Evolutionary conservation across 495 filamentous ascomycete species (phyloP).

Genomic region (Penicillium dipodomyicola): DNA sequence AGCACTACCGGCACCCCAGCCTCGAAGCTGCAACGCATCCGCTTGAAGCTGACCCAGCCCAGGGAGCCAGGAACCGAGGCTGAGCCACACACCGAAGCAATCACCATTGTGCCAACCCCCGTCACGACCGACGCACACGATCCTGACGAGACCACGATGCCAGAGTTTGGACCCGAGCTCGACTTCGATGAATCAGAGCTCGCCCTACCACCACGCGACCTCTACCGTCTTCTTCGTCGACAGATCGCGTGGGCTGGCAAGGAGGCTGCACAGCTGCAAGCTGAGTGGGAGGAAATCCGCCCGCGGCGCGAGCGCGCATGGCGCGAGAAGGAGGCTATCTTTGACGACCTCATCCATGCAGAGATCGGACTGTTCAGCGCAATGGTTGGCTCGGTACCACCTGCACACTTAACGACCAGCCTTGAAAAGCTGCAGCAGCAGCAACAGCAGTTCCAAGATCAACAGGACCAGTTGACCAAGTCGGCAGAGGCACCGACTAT

Average conservation of each 20-base stretch:
- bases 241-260: slow-evolving; percentile 80
- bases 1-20: slow-evolving; percentile 42
- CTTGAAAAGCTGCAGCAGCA: slow-evolving; percentile 32
- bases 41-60: slow-evolving; percentile 58
- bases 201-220: slow-evolving; percentile 60
- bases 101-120: slow-evolving; percentile 49
- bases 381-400: slow-evolving; percentile 27
- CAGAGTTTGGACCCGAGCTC: slow-evolving; percentile 37
- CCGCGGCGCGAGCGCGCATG: slow-evolving; percentile 71
- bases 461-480: slow-evolving; percentile 27
- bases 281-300: slow-evolving; percentile 63
- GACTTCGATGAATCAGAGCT: slow-evolving; percentile 73
- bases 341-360: slow-evolving; percentile 59
- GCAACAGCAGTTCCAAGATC: slow-evolving; percentile 23
- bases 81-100: slow-evolving; percentile 51
- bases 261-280: slow-evolving; percentile 60
- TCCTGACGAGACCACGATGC: slow-evolving; percentile 46
- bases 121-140: slow-evolving; percentile 42
- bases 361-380: slow-evolving; percentile 48
- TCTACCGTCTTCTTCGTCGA: slow-evolving; percentile 70
- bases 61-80: slow-evolving; percentile 45
- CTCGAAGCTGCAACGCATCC: slow-evolving; percentile 62
- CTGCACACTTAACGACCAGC: slow-evolving; percentile 22
- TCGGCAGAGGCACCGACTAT: slow-evolving; percentile 11
- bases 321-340: slow-evolving; percentile 73